phyloP scores from a whole-genome alignment of 1,284 basidiomycete genomes.

The Cryptococcus sp. region DNA sequence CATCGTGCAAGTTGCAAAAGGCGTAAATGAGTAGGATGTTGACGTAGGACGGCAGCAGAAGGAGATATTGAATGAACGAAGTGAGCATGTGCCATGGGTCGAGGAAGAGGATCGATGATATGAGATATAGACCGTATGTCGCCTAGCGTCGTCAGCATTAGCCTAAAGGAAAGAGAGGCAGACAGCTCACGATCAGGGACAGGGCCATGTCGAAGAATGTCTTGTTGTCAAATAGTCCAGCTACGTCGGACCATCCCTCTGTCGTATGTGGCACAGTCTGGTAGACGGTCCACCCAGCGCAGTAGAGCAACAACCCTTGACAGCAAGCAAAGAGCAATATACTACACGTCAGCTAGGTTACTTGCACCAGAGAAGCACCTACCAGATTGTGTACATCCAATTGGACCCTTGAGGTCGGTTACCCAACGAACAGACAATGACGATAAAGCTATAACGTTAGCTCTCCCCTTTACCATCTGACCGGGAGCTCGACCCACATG shows the following conservation, averaged over 20 bases:
- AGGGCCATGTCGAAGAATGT: constrained; percentile 69
- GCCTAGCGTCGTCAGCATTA: constrained; percentile 53
- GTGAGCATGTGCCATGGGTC: constrained; percentile 96
- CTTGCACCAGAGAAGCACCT: constrained; percentile 62
- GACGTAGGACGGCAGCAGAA: constrained; percentile 58
- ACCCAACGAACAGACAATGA: constrained; percentile 52
- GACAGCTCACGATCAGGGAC: constrained; percentile 32
- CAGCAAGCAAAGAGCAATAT: constrained; percentile 43
- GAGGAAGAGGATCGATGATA: constrained; percentile 76
- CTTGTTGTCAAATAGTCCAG: constrained; percentile 56
- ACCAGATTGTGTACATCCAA: constrained; percentile 70
- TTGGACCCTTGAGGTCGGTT: constrained; percentile 84
- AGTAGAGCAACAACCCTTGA: constrained; percentile 57
- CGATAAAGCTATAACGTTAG: constrained; percentile 20
- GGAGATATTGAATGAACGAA: constrained; percentile 55
- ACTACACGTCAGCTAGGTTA: constrained; percentile 49
- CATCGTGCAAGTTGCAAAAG: constrained; percentile 81
- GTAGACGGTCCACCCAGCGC: constrained; percentile 80
- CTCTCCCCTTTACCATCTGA: too few relatives aligned
- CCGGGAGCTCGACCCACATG: constrained; percentile 48
- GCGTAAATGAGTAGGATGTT: constrained; percentile 64
- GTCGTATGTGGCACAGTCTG: constrained; percentile 68
- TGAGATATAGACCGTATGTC: constrained; percentile 83
- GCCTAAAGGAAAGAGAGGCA: neutral
- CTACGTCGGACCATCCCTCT: constrained; percentile 66